A percentile compares a stretch with the other conserved stretches of the same genome.
Evolutionary conservation across 2,329 filamentous ascomycete genomes (phyloP).

Genomic region (Ceratocystis lukuohia): DNA sequence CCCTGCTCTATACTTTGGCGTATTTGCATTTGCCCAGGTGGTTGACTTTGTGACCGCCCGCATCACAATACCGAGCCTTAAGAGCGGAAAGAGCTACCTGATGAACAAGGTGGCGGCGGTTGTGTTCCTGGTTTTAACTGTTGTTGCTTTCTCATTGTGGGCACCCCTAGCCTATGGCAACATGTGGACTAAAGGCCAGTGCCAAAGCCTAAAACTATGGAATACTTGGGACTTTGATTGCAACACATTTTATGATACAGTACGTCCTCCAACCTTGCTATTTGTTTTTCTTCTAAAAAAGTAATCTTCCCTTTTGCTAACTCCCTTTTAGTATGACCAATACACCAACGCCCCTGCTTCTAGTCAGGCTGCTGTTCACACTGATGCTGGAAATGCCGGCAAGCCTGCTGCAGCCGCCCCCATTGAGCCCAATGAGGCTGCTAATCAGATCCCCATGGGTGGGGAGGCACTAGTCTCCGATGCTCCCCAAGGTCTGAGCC

Average conservation of each 20-base stretch:
- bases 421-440: constrained; percentile 21
- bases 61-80: constrained; percentile 52
- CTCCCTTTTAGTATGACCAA: constrained; percentile 33
- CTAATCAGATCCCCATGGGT: constrained; percentile 18
- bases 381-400: constrained; percentile 6
- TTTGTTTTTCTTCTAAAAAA: no score
- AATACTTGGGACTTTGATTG: constrained; percentile 95
- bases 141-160: constrained; percentile 70
- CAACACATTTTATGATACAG: constrained; percentile 76
- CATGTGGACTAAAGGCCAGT: constrained; percentile 79
- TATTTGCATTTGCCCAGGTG: constrained; percentile 76
- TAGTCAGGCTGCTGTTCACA: constrained; percentile 18
- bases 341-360: constrained; percentile 29
- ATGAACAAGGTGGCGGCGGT: constrained; percentile 64
- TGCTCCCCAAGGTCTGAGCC: constrained; percentile 35
- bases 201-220: constrained; percentile 76
- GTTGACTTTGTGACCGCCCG: constrained; percentile 76
- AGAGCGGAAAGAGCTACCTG: constrained; percentile 45
- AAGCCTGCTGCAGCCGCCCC: constrained; percentile 25
- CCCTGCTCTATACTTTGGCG: constrained; percentile 87
- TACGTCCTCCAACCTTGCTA: constrained; percentile 34
- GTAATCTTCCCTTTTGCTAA: not conserved
- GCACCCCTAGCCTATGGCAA: constrained; percentile 87
- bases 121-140: constrained; percentile 58
- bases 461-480: constrained; percentile 30